Percentiles rank a stretch among this genome's conserved stretches.
phyloP scores from a whole-genome alignment of 2,329 filamentous ascomycete genomes.

The Trichophyton schoenleinii region DNA sequence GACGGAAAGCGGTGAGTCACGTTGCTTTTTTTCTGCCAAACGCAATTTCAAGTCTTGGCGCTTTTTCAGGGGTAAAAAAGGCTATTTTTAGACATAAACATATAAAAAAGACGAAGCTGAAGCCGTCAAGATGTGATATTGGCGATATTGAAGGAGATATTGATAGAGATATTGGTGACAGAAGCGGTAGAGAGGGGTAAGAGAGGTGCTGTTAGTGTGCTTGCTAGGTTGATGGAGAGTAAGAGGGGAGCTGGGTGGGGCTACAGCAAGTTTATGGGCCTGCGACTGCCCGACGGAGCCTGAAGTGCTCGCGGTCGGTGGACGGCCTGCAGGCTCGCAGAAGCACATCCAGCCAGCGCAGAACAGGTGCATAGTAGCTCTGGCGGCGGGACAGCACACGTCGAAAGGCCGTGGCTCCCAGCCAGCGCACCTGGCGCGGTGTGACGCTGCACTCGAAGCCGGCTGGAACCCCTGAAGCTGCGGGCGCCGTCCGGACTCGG shows the following conservation, averaged over 20 bases:
- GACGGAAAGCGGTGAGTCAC: neutral
- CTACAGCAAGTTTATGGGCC: too few relatives aligned
- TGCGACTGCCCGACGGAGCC: conserved; percentile 22
- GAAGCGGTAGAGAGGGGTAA: too few relatives aligned
- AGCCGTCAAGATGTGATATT: too few relatives aligned
- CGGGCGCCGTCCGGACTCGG: neutral
- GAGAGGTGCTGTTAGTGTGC: too few relatives aligned
- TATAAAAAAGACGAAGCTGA: too few relatives aligned
- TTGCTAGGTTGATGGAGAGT: too few relatives aligned
- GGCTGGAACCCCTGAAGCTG: conserved; percentile 11
- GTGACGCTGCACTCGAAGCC: conserved; percentile 48
- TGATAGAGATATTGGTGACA: too few relatives aligned
- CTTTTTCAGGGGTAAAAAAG: neutral
- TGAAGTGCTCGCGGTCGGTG: conserved; percentile 24
- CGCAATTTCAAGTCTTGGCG: conserved; percentile 1
- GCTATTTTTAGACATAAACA: too few relatives aligned
- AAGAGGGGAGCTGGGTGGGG: too few relatives aligned
- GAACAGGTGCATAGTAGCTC: conserved; percentile 50
- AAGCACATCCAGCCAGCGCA: conserved; percentile 54
- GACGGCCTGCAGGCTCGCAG: conserved; percentile 28
- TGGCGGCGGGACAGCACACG: conserved; percentile 59
- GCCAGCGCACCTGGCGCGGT: conserved; percentile 48
- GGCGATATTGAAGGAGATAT: too few relatives aligned
- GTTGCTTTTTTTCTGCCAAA: neutral
- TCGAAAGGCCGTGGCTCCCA: conserved; percentile 58